Evolutionary conservation across 129 eudicot genomes (phyloP).

Genomic region (Heracleum sosnowskyi): DNA sequence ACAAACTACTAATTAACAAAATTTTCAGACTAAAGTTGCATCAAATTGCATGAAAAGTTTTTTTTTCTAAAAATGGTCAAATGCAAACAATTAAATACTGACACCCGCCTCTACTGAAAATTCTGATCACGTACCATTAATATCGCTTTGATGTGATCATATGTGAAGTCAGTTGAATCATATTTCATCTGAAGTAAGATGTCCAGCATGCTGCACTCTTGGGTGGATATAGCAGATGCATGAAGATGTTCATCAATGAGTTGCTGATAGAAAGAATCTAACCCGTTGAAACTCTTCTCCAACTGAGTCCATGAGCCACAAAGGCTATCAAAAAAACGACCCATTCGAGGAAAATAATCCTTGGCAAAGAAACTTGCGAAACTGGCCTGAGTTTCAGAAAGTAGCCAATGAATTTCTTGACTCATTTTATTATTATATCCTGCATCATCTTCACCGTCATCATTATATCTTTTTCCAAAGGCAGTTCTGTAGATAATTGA

Average conservation of each 20-base stretch:
- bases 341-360: neutral
- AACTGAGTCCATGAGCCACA: neutral
- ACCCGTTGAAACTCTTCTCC: neutral
- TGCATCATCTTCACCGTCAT: neutral
- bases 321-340: neutral
- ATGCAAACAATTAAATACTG: neutral
- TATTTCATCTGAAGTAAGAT: neutral
- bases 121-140: neutral
- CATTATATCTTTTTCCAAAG: neutral
- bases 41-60: neutral
- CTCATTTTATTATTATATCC: neutral
- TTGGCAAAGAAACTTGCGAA: neutral
- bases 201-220: neutral
- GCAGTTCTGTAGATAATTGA: neutral
- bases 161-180: neutral
- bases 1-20: neutral
- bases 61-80: neutral
- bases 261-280: neutral
- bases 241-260: conserved; percentile 2
- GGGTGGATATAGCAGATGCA: neutral
- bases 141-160: neutral
- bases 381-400: neutral
- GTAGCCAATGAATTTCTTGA: neutral
- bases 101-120: neutral
- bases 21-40: neutral